These are phyloP conservation scores for Mortierella sp. DNA, from an alignment of 371 early-diverging fungal genomes.

Conservation along the genomic window DNA sequence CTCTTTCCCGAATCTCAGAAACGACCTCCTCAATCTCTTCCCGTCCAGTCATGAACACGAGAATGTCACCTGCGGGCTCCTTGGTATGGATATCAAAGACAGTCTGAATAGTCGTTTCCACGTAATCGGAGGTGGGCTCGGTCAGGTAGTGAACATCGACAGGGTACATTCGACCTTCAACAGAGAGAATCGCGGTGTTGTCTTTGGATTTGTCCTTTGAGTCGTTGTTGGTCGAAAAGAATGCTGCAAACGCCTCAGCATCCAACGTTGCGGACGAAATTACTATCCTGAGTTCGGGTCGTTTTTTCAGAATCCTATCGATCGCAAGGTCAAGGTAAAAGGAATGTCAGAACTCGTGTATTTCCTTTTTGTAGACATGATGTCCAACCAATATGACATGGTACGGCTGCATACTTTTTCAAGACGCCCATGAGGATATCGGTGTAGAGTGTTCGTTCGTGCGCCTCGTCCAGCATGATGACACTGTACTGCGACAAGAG, in stretches of 20 bases:
- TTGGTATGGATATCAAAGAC: conserved; percentile 82
- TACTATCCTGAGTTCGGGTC: conserved; percentile 74
- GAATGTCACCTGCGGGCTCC: conserved; percentile 81
- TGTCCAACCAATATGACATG: not conserved
- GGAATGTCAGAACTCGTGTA: not conserved
- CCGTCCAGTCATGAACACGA: conserved; percentile 94
- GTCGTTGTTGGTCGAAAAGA: conserved; percentile 66
- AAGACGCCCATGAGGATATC: conserved; percentile 93
- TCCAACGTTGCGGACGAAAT: conserved; percentile 89
- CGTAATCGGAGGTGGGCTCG: conserved; percentile 74
- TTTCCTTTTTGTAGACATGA: not conserved
- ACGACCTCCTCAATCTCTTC: conserved; percentile 88
- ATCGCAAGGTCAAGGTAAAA: not conserved
- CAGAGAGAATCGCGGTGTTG: conserved; percentile 75
- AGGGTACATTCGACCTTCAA: conserved; percentile 86
- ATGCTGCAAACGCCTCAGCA: conserved; percentile 72
- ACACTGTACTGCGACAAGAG: conserved; percentile 73
- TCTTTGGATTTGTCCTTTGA: conserved; percentile 46
- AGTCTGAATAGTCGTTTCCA: conserved; percentile 83
- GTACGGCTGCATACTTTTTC: conserved; percentile 68
- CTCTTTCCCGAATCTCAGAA: conserved; percentile 57
- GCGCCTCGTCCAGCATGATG: conserved; percentile 95
- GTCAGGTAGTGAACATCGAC: conserved; percentile 80
- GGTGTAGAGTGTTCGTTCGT: conserved; percentile 94
- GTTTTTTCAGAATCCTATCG: conserved; percentile 70